Evolutionary conservation across 2,329 filamentous ascomycete genomes (phyloP).

Genomic region (Aspergillus nomiae): DNA sequence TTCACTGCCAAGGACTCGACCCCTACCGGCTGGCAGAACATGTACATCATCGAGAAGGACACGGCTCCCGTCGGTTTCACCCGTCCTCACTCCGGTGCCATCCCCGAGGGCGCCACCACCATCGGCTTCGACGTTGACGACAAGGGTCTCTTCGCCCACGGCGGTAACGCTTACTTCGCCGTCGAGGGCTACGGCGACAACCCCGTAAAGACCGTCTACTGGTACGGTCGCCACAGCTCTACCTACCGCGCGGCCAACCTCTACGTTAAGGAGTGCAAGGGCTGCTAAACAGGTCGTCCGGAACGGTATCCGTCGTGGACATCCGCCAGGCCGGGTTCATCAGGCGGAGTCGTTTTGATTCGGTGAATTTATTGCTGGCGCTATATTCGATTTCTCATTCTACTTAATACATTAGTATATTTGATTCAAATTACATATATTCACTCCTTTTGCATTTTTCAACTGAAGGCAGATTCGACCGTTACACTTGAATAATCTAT

Average conservation of each 20-base stretch:
- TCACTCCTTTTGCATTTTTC: not conserved
- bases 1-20: slow-evolving; percentile 24
- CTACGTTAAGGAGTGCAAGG: slow-evolving; percentile 19
- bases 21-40: slow-evolving; percentile 31
- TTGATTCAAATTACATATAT: not conserved
- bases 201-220: slow-evolving; percentile 27
- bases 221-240: slow-evolving; percentile 29
- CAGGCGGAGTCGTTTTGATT: not conserved
- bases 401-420: not conserved
- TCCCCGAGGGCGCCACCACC: slow-evolving; percentile 26
- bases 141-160: slow-evolving; percentile 31
- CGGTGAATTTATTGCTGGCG: not conserved
- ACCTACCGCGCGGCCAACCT: slow-evolving; percentile 16
- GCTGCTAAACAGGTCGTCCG: slow-evolving; percentile 13
- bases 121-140: slow-evolving; percentile 27
- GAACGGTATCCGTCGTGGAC: no score
- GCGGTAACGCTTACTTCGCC: slow-evolving; percentile 28
- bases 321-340: not conserved
- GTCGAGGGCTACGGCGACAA: slow-evolving; percentile 25
- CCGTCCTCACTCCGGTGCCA: slow-evolving; percentile 30
- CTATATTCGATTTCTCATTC: not conserved
- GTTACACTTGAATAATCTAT: not conserved
- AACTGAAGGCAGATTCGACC: not conserved
- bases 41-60: slow-evolving; percentile 28
- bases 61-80: slow-evolving; percentile 29